Evolutionary conservation across 228 moss, liverwort and hornwort species (phyloP).

Genomic region (Sphagnum fallax): DNA sequence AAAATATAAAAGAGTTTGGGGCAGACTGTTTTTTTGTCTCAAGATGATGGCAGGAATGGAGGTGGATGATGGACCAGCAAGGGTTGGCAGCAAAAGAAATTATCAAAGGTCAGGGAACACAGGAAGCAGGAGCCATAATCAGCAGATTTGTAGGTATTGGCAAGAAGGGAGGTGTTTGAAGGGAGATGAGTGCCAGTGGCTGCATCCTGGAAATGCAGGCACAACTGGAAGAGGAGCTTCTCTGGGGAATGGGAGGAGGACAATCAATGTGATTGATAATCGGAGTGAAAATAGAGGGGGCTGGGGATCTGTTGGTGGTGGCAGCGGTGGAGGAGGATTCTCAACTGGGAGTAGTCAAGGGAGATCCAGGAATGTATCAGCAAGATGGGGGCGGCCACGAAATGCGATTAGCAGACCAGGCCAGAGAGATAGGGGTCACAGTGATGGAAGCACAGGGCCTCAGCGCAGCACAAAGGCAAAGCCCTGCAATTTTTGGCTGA

Average conservation of each 20-base stretch:
- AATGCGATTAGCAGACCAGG: conserved; percentile 16
- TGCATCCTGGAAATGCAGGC: conserved; percentile 78
- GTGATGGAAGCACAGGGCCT: conserved; percentile 6
- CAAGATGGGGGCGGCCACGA: conserved; percentile 77
- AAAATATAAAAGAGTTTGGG: too few relatives aligned
- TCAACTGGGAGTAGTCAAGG: conserved; percentile 57
- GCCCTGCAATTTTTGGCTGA: conserved; percentile 75
- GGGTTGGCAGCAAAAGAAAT: conserved; percentile 83
- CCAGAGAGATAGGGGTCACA: conserved; percentile 34
- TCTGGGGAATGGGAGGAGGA: conserved; percentile 55
- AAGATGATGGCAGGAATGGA: conserved; percentile 89
- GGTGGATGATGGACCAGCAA: conserved; percentile 77
- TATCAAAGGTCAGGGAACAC: conserved; percentile 42
- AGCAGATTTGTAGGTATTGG: conserved; percentile 91
- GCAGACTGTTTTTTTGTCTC: too few relatives aligned
- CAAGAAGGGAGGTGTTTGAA: conserved; percentile 77
- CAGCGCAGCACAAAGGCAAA: conserved; percentile 29
- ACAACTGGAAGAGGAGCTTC: conserved; percentile 72
- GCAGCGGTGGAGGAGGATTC: conserved; percentile 46
- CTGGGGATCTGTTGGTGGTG: conserved; percentile 23
- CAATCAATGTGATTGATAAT: conserved; percentile 37
- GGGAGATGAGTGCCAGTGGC: conserved; percentile 90
- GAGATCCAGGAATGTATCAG: conserved; percentile 46
- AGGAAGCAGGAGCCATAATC: conserved; percentile 20
- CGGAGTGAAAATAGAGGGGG: conserved; percentile 15